These are phyloP conservation scores for Eucalyptus sp. DNA, from an alignment of 345 rosid species.

Conservation along the genomic window DNA sequence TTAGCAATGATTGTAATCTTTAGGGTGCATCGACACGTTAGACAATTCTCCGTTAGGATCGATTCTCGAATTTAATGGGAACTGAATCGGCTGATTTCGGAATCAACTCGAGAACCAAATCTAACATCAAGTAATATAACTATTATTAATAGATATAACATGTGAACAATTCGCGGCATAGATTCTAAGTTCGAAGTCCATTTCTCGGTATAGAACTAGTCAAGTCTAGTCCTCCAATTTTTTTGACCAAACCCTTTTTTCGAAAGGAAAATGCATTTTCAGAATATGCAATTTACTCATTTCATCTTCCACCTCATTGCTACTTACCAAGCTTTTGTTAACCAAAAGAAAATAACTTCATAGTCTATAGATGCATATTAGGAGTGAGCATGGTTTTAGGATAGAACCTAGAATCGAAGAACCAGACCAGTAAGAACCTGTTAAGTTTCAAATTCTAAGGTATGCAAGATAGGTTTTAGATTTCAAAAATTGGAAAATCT, in stretches of 20 bases:
- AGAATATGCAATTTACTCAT: not conserved
- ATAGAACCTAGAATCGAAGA: accelerated
- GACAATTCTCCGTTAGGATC: not conserved
- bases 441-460: accelerated
- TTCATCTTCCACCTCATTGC: not conserved
- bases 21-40: accelerated
- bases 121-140: not conserved
- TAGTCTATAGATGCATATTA: not conserved
- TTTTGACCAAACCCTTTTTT: accelerated
- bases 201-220: not conserved
- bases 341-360: not conserved
- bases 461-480: no score
- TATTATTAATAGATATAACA: not conserved
- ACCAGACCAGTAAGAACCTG: accelerated
- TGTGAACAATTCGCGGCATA: not conserved
- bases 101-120: not conserved
- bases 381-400: no score
- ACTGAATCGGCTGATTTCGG: accelerated
- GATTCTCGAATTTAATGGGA: not conserved
- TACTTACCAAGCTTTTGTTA: not conserved
- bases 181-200: not conserved
- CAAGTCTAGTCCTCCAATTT: not conserved
- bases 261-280: not conserved
- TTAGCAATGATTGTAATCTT: not conserved
- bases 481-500: accelerated